Base-by-base conservation (phyloP, 371 early-diverging fungal genomes). In the Mortierella sp. region DNA sequence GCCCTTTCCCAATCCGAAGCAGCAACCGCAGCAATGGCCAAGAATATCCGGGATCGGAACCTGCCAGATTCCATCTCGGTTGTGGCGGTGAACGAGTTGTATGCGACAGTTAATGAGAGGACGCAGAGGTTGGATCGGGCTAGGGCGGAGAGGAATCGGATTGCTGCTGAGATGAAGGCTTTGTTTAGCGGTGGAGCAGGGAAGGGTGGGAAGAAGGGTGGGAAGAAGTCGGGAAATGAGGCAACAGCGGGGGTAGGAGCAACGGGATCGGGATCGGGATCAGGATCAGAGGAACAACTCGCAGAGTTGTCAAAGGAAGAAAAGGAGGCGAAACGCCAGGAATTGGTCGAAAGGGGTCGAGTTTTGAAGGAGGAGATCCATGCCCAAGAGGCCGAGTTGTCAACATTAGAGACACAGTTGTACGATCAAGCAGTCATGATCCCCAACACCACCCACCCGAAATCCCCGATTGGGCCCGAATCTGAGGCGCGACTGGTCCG, bases 371-470 rank as follows among this genome's bases (percentile, higher is more conserved):
- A 83, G 16, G 63, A 76, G 1, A 82, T 93, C 21, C 78, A 86
- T 2, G 78, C 75, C 14, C 87, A 90, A 43, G 92, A 94, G 51
- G 55, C 76, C 0, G 75, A 88, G 38, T 56, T 94, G 1, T 72
- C 82, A 1, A 65, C 63, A 27, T 58, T 93, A 1, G 92, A 94
- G 58, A 63, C 77, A 1, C 83, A 82, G 11, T 81, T 95, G 41
- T 90, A 91, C 12, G 88, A 90, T 0, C 91, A 92, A 58, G 95
- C 93, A 0, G 81, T 92, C 29, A 81, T 91, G 71, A 89, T 97
- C 12, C 96, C 97, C 12, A 97, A 97, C 80, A 90, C 88, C 41
- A 95, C 96, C 5, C 93, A 94, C 74, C 92, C 93, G 4, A 82
- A 85, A 24, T 80, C 91, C 0, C 96, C 96, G 10, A 88, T 96